Conservation (phyloP, 805 yeast species). For the Barnettozyma vustinii region DNA sequence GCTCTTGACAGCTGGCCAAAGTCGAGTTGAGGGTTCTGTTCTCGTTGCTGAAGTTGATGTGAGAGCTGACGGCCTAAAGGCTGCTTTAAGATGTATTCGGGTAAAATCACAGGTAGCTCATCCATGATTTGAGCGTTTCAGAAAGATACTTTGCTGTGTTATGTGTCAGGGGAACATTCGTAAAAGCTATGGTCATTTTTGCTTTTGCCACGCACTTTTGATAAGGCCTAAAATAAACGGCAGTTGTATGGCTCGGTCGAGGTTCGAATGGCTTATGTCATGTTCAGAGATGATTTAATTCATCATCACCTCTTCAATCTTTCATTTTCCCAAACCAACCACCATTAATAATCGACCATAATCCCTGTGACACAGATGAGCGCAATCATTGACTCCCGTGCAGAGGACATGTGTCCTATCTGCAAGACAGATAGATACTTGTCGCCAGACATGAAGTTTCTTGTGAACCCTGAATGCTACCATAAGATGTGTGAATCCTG, state of each 20-base stretch:
- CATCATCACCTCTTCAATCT: background rate
- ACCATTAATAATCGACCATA: background rate
- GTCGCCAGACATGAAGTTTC: conserved; percentile 87
- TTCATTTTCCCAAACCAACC: background rate
- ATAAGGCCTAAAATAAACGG: background rate
- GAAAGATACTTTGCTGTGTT: background rate
- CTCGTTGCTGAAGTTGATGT: background rate
- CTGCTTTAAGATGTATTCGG: conserved; percentile 3
- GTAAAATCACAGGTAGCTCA: background rate
- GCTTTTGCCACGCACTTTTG: background rate
- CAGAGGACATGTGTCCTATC: conserved; percentile 89
- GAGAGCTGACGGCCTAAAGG: background rate
- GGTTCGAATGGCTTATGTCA: background rate
- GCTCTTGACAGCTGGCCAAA: background rate
- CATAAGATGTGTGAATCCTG: conserved; percentile 97
- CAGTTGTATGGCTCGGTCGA: background rate
- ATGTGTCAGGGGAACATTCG: background rate
- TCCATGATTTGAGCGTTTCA: background rate
- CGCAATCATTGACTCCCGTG: conserved; percentile 6
- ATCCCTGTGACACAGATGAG: background rate
- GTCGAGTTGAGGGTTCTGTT: background rate
- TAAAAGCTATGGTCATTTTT: background rate
- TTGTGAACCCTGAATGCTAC: conserved; percentile 95
- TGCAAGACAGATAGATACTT: conserved; percentile 93
- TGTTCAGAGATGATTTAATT: background rate